Base-by-base conservation (phyloP, 768 basidiomycete genomes). In the Clavulina sp. region DNA sequence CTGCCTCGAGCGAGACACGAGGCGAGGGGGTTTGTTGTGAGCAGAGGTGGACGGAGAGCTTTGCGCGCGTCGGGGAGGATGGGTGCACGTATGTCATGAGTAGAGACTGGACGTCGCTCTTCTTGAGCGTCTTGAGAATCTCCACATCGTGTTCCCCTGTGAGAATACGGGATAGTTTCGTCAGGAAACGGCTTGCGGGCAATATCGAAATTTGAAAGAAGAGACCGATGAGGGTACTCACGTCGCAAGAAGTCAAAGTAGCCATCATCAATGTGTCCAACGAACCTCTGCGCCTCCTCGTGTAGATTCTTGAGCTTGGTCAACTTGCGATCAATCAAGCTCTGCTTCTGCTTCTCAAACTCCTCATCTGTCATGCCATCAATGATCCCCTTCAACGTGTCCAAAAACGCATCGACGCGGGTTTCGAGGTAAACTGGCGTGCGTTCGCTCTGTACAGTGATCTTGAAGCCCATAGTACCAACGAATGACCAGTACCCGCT, bases 371-470 rank as follows among this genome's bases (percentile, higher is more conserved):
- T 63, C 83, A 96, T 85, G 4, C 69, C 71, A 60, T 74, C 74
- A 13, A 99, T 67, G 49, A 69, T 73, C 29, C 62, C 64, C 59
- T 76, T 77, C 80, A 91, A 84, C 50, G 70, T 69, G 43, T 77
- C 73, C 54, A 97, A 68, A 70, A 96, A 97, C 2, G 78, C 76
- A 51, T 97, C 89, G 13, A 97, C 81, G 23, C 93, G 79, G 50
- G 73, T 69, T 67, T 97, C 95, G 40, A 97, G 71, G 63, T 83
- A 87, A 23, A 68, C 72, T 5, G 91, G 78, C 6, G 71, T 69
- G 51, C 79, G 79, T 66, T 96, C 91, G 61, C 84, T 86, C 67
- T 99, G 95, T 29, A 97, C 74, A 4, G 89, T 69, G 50, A 97
- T 74, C 40, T 85, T 77, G 55, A 91, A 66, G 4, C 91, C 89